Percentiles rank a stretch among this genome's conserved stretches.
Evolutionary conservation across 2,329 filamentous ascomycete species (phyloP).

Genomic region (Colletotrichum zoysiae): DNA sequence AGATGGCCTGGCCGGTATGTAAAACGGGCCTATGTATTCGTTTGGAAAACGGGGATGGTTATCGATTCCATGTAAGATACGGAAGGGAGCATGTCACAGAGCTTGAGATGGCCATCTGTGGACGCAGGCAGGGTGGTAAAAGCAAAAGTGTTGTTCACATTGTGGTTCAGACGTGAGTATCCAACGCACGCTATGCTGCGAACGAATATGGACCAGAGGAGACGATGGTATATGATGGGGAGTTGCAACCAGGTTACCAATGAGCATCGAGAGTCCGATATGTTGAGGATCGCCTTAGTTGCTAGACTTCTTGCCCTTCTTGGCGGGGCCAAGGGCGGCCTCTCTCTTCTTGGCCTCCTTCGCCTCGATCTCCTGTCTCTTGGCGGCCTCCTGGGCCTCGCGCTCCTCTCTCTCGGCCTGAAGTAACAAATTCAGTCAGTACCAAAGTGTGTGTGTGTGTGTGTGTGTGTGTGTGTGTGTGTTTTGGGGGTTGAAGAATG

Average conservation of each 20-base stretch:
- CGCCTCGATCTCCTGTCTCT: conserved; percentile 65
- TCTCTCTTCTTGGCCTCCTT: conserved; percentile 69
- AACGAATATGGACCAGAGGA: conserved; percentile 11
- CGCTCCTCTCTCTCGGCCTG: conserved; percentile 71
- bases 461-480: too few relatives aligned
- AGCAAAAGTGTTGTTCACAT: conserved; percentile 14
- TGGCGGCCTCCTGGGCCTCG: conserved; percentile 63
- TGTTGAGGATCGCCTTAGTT: conserved; percentile 22
- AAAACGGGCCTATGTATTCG: not conserved
- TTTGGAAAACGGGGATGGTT: not conserved
- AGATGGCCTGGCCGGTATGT: conserved; percentile 49
- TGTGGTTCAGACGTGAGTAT: conserved; percentile 9
- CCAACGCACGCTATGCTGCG: conserved; percentile 18
- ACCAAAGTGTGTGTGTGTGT: not conserved
- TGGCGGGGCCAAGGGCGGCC: conserved; percentile 61
- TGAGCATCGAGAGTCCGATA: not conserved
- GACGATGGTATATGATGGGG: conserved; percentile 28
- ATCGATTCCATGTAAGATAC: conserved; percentile 2
- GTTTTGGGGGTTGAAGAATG: not conserved
- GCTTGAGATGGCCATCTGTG: not conserved
- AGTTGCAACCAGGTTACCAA: conserved; percentile 9
- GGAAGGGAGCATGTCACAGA: not conserved
- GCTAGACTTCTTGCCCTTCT: conserved; percentile 59
- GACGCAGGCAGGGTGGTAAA: not conserved
- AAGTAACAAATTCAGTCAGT: not conserved